Percentiles rank a stretch among this genome's conserved stretches.
phyloP scores from a whole-genome alignment of 2,329 filamentous ascomycete genomes.

The Ophiostoma sp. region DNA sequence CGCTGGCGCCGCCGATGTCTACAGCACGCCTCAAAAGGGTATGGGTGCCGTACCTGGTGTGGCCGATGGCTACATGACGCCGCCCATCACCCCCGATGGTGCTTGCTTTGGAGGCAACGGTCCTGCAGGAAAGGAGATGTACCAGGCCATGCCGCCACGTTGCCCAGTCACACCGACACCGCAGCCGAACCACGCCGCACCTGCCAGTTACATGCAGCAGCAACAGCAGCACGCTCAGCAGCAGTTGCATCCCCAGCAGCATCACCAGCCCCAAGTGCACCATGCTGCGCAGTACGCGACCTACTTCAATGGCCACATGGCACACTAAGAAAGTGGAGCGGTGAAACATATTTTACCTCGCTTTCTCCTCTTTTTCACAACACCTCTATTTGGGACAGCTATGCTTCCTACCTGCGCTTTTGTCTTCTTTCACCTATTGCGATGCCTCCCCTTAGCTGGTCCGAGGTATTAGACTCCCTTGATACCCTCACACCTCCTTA shows the following conservation, averaged over 20 bases:
- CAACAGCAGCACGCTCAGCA: constrained; percentile 30
- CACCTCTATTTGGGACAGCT: background rate
- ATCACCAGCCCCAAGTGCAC: constrained; percentile 35
- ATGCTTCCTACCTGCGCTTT: background rate
- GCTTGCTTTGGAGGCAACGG: constrained; percentile 52
- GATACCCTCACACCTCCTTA: constrained; percentile 28
- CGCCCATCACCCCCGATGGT: constrained; percentile 80
- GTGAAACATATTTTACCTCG: background rate
- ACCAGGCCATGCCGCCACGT: constrained; percentile 49
- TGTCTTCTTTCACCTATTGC: background rate
- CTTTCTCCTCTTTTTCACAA: background rate
- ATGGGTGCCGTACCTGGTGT: constrained; percentile 62
- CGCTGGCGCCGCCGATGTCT: constrained; percentile 60
- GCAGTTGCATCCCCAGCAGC: constrained; percentile 36
- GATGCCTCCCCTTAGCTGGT: constrained; percentile 23
- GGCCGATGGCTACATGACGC: constrained; percentile 76
- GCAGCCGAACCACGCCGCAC: constrained; percentile 45
- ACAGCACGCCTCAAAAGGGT: constrained; percentile 77
- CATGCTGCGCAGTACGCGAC: constrained; percentile 49
- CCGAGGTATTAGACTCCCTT: constrained; percentile 27
- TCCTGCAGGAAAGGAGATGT: constrained; percentile 48
- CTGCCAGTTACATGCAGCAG: constrained; percentile 32
- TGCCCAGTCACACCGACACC: constrained; percentile 66
- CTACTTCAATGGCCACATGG: constrained; percentile 40
- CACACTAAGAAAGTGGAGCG: constrained; percentile 19